Conservation (phyloP, 768 basidiomycete genomes). For the Mrakia frigida region DNA sequence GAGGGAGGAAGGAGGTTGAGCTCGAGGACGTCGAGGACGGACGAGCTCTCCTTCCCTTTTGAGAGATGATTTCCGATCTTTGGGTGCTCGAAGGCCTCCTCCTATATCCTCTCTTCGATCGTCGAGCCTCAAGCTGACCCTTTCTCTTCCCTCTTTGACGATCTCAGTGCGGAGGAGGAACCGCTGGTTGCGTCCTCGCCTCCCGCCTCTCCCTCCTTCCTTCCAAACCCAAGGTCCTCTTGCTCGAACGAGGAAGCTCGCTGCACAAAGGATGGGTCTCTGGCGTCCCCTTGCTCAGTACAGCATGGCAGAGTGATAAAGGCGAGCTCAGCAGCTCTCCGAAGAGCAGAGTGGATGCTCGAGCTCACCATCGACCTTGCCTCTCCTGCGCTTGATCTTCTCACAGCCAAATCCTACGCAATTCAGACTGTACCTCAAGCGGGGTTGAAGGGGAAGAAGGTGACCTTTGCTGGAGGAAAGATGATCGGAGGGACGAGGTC, state of each 20-base stretch:
- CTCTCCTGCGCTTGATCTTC: background rate
- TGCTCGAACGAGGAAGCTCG: constrained; percentile 26
- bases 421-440: constrained; percentile 25
- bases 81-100: too few species aligned
- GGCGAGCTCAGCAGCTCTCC: background rate
- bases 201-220: constrained; percentile 28
- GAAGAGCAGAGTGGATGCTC: too few species aligned
- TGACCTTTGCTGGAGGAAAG: constrained; percentile 25
- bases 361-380: background rate
- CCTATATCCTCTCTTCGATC: too few species aligned
- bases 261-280: constrained; percentile 11
- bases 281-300: constrained; percentile 20
- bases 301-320: constrained; percentile 30
- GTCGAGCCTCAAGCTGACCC: too few species aligned
- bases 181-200: constrained; percentile 31
- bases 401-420: constrained; percentile 19
- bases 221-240: constrained; percentile 24
- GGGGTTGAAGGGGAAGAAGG: constrained; percentile 12
- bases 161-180: constrained; percentile 30
- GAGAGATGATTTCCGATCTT: too few species aligned
- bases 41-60: background rate
- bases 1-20: background rate
- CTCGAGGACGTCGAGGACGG: background rate
- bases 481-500: constrained; percentile 30
- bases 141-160: background rate